Evolutionary conservation across 441 rosid species (phyloP).

Genomic region (Francoa sonchifolia): DNA sequence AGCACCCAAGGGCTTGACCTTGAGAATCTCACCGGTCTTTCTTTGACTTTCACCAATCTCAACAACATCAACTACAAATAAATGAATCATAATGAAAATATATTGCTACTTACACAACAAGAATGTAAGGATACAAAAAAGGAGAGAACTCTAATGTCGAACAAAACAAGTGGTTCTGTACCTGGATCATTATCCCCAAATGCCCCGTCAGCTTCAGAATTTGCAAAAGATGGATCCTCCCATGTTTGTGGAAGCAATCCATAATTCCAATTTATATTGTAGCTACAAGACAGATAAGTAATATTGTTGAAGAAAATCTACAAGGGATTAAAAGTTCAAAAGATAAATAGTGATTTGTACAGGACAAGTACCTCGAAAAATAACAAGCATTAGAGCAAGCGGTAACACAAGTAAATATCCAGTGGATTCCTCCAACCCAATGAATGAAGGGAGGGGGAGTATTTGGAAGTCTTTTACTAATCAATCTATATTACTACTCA

Average conservation of each 20-base stretch:
- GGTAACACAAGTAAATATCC: no score
- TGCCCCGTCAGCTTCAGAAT: conserved; percentile 76
- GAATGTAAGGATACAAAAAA: background rate
- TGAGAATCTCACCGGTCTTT: conserved; percentile 60
- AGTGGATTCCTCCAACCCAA: no score
- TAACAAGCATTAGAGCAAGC: no score
- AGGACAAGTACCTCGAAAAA: no score
- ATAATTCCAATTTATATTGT: conserved; percentile 94
- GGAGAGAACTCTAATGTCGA: background rate
- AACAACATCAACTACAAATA: conserved; percentile 65
- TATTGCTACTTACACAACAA: background rate
- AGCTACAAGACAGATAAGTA: conserved; percentile 26
- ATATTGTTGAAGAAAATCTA: background rate
- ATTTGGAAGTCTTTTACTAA: no score
- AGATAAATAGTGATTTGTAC: background rate
- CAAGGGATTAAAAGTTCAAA: background rate
- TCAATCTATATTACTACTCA: no score
- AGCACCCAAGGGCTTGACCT: conserved; percentile 69
- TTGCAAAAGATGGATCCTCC: conserved; percentile 86
- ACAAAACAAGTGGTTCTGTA: conserved; percentile 11
- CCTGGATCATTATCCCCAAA: conserved; percentile 97
- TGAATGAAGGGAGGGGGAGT: no score
- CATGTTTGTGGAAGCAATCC: conserved; percentile 98
- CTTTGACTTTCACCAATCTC: conserved; percentile 64
- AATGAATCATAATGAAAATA: conserved; percentile 2